Conservation (phyloP, 345 rosid species). For the Pistacia integerrima region DNA sequence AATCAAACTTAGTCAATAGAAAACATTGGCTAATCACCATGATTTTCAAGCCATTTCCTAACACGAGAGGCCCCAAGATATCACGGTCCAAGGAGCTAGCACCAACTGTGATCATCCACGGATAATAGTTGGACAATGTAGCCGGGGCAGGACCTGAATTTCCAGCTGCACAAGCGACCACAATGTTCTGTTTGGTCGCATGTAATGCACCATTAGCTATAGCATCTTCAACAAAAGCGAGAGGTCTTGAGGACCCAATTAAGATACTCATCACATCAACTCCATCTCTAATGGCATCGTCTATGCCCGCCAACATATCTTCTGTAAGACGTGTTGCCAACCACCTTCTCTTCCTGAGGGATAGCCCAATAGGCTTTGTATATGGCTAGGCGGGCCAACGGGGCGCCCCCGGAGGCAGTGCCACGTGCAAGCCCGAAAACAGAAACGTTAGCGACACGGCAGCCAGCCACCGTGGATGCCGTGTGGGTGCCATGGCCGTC, state of each 20-base stretch:
- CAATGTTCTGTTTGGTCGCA: constrained; percentile 59
- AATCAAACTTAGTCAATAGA: neutral
- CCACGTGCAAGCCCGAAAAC: constrained; percentile 71
- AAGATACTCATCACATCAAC: constrained; percentile 76
- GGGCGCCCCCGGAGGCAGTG: constrained; percentile 78
- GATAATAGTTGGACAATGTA: constrained; percentile 65
- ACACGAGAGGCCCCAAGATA: constrained; percentile 43
- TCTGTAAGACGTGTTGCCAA: constrained; percentile 52
- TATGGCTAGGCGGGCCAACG: constrained; percentile 66
- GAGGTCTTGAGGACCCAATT: constrained; percentile 33
- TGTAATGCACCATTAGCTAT: constrained; percentile 70
- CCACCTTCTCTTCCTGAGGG: constrained; percentile 44
- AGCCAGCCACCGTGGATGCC: constrained; percentile 71
- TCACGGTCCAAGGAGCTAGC: constrained; percentile 79
- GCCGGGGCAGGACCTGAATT: constrained; percentile 68
- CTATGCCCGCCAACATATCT: constrained; percentile 84
- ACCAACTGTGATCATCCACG: constrained; percentile 82
- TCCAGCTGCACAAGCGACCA: constrained; percentile 70
- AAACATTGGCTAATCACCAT: constrained; percentile 34
- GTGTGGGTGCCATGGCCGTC: constrained; percentile 93
- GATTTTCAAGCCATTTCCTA: constrained; percentile 64
- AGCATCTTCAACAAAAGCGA: constrained; percentile 35
- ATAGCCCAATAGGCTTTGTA: constrained; percentile 87
- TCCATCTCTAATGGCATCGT: constrained; percentile 81
- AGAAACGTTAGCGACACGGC: constrained; percentile 40